These are phyloP conservation scores for Millerago galiae DNA, from an alignment of 805 yeast genomes.

Conservation along the genomic window DNA sequence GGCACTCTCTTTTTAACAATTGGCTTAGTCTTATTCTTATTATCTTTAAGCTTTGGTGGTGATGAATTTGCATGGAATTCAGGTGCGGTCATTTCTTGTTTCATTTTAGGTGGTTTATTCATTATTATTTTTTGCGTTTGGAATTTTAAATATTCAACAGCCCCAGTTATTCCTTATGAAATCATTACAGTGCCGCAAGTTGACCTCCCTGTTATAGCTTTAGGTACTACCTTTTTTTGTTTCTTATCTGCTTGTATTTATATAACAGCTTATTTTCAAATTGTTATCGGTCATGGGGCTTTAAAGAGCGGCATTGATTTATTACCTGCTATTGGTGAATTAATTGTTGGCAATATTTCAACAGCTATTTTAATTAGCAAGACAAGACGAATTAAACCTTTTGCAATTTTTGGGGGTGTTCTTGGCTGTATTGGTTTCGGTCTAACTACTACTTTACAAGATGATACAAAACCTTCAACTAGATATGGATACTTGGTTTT, in stretches of 20 bases:
- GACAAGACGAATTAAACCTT: slow-evolving; percentile 36
- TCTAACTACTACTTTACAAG: slow-evolving; percentile 33
- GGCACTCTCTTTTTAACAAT: slow-evolving; percentile 33
- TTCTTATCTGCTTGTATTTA: slow-evolving; percentile 15
- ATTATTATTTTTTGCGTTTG: slow-evolving; percentile 30
- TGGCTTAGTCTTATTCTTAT: slow-evolving; percentile 31
- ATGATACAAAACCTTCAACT: slow-evolving; percentile 28
- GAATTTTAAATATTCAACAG: slow-evolving; percentile 35
- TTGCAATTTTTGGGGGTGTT: slow-evolving; percentile 29
- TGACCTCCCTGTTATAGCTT: slow-evolving; percentile 18
- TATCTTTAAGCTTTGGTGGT: slow-evolving; percentile 50
- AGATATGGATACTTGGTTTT: slow-evolving; percentile 42
- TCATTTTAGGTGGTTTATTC: slow-evolving; percentile 39
- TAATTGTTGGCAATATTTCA: slow-evolving; percentile 23
- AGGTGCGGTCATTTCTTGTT: slow-evolving; percentile 40
- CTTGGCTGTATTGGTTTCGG: slow-evolving; percentile 40
- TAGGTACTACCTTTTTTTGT: slow-evolving; percentile 2
- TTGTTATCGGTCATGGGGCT: slow-evolving; percentile 31
- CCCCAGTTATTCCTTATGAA: slow-evolving; percentile 40
- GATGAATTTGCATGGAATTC: slow-evolving; percentile 41
- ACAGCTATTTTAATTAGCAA: slow-evolving; percentile 32
- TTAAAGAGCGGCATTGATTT: slow-evolving; percentile 40
- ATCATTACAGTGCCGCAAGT: slow-evolving; percentile 34
- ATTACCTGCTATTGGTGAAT: slow-evolving; percentile 35
- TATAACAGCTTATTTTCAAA: slow-evolving; percentile 38